Evolutionary conservation across 2,329 filamentous ascomycete species (phyloP), one percentile per base, ranked within the genome.

Genomic region (Coccinonectria pachysandricola): DNA sequence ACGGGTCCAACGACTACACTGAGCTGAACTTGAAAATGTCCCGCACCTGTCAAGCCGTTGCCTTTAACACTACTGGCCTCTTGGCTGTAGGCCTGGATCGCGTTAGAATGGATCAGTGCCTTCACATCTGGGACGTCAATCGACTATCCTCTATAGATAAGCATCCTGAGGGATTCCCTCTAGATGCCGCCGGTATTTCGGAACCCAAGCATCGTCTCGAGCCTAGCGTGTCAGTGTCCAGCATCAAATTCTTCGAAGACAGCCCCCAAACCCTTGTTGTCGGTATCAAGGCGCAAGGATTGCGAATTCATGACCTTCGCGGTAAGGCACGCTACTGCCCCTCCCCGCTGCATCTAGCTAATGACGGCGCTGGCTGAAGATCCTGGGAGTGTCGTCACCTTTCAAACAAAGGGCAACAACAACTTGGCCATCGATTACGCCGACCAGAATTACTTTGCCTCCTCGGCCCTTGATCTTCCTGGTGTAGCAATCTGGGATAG

Each of bases 401-500:
- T 76, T 37, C 68, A 68, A 35, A 79, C 75, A 4, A 73, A 70
- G 39, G 76, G 72, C 43, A 77, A 75, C 49, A 79, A 79, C 41
- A 79, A 79, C 37, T 51, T 91, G 28, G 71, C 81, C 10, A 82
- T 91, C 34, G 82, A 91, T 56, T 82, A 81, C 34, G 63, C 75
- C 12, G 80, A 92, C 42, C 74, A 79, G 38, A 86, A 91, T 42
- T 88, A 86, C 52, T 88, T 91, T 56, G 76, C 83, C 2, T 87
- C 83, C 1, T 84, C 81, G 9, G 78, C 79, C 3, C 59, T 83
- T 8, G 80, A 83, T 32, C 76, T 83, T 25, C 78, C 82, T 1
- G 74, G 75, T 6, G 65, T 88, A 26, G 76, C 79, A 50, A 66
- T 88, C 16, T 88, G 82, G 82, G 82, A 88, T 47, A 72, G 78